Conservation (phyloP, 2,329 filamentous ascomycete genomes). For the Stylonectria norvegica region DNA sequence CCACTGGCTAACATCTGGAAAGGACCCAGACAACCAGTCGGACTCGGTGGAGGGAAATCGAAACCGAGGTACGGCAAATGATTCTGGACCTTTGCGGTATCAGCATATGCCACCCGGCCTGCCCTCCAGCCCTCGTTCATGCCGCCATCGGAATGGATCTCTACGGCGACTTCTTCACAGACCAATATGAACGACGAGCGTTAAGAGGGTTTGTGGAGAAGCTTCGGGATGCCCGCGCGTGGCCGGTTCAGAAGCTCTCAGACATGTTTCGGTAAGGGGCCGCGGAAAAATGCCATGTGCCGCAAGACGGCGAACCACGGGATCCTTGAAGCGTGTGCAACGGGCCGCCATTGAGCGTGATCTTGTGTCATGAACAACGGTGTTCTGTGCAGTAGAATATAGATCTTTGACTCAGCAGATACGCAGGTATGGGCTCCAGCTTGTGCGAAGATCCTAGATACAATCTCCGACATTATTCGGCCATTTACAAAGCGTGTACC, state of each 20-base stretch:
- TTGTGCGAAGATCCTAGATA: too few species aligned
- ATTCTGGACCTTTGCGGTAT: slow-evolving; percentile 40
- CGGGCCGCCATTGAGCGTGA: slow-evolving; percentile 2
- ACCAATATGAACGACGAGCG: slow-evolving; percentile 36
- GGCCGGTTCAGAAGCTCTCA: slow-evolving; percentile 37
- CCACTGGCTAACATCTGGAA: not conserved
- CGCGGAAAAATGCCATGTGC: too few species aligned
- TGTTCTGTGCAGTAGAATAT: too few species aligned
- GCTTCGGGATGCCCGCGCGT: slow-evolving; percentile 41
- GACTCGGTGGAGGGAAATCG: slow-evolving; percentile 34
- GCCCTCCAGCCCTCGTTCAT: slow-evolving; percentile 38
- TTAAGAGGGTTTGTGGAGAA: slow-evolving; percentile 41
- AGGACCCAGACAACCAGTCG: slow-evolving; percentile 22
- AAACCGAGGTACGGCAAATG: slow-evolving; percentile 37
- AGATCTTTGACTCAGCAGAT: too few species aligned
- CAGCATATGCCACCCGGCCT: slow-evolving; percentile 36
- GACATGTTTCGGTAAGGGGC: slow-evolving; percentile 33
- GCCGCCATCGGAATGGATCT: slow-evolving; percentile 39
- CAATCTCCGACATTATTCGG: not conserved
- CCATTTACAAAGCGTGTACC: too few species aligned
- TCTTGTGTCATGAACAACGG: too few species aligned
- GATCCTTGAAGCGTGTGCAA: too few species aligned
- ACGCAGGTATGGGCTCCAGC: too few species aligned
- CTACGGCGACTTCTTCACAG: slow-evolving; percentile 42
- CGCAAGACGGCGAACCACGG: too few species aligned